Evolutionary conservation across 2,329 filamentous ascomycete genomes (phyloP).

Genomic region (Venturia oleaginea): DNA sequence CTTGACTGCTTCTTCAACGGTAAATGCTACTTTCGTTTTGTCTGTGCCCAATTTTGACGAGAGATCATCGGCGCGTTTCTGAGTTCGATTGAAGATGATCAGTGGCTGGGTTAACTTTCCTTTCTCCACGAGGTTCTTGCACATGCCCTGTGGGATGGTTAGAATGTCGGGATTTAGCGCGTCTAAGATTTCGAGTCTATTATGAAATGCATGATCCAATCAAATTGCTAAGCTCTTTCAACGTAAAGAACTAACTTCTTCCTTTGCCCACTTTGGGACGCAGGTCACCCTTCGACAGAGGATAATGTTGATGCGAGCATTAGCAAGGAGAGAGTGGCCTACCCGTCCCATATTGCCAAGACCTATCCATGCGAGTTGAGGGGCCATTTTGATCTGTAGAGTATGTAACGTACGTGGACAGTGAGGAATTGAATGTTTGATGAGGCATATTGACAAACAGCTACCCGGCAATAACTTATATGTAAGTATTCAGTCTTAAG

Average conservation of each 20-base stretch:
- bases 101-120: constrained; percentile 61
- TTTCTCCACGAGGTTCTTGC: constrained; percentile 73
- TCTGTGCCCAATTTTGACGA: constrained; percentile 49
- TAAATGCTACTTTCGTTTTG: constrained; percentile 55
- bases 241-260: background rate
- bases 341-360: constrained; percentile 83
- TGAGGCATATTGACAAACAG: background rate
- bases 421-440: background rate
- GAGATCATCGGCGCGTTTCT: constrained; percentile 55
- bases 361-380: constrained; percentile 66
- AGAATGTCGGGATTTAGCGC: background rate
- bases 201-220: too few relatives aligned
- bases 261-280: background rate
- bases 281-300: background rate
- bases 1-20: constrained; percentile 56
- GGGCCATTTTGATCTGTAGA: constrained; percentile 26
- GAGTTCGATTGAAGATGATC: constrained; percentile 72
- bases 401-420: background rate
- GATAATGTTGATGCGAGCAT: background rate
- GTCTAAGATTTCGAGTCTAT: too few relatives aligned
- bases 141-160: constrained; percentile 56
- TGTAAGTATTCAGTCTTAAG: background rate
- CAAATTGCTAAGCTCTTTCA: background rate
- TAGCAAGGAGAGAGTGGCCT: constrained; percentile 27
- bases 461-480: background rate